Percentiles rank a stretch among this genome's conserved stretches.
Evolutionary conservation across 2,329 filamentous ascomycete species (phyloP).

Genomic region (Ceratocystis alfenasii): DNA sequence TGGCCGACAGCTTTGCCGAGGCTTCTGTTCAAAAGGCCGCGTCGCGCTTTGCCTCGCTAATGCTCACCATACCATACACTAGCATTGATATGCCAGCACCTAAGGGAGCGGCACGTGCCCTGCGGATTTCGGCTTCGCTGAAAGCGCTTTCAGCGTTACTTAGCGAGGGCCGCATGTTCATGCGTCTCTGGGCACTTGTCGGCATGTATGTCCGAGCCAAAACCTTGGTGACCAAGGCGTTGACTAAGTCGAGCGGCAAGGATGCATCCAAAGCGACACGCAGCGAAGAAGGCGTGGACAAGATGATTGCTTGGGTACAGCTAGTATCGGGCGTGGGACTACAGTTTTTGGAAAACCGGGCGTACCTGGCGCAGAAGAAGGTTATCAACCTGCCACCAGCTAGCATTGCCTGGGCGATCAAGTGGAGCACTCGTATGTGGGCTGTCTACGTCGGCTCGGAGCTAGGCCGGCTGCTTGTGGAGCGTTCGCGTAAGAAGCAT

Average conservation of each 20-base stretch:
- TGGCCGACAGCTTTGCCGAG: conserved; percentile 42
- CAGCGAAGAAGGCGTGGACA: conserved; percentile 32
- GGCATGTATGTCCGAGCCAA: conserved; percentile 59
- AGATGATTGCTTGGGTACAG: conserved; percentile 51
- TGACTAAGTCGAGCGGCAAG: conserved; percentile 21
- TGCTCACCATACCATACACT: conserved; percentile 40
- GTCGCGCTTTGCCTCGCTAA: conserved; percentile 41
- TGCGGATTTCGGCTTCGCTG: conserved; percentile 33
- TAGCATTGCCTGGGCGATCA: conserved; percentile 48
- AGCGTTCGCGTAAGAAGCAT: conserved; percentile 33
- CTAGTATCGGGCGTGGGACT: conserved; percentile 56
- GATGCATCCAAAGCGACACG: conserved; percentile 23
- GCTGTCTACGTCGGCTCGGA: conserved; percentile 65
- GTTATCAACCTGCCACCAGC: conserved; percentile 49
- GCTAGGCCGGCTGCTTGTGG: conserved; percentile 49
- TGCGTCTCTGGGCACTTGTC: conserved; percentile 64
- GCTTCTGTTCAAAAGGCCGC: conserved; percentile 45
- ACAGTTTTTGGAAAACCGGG: conserved; percentile 73
- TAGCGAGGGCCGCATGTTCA: conserved; percentile 58
- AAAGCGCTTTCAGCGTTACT: conserved; percentile 53
- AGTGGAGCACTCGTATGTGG: conserved; percentile 73
- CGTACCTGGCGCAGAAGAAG: conserved; percentile 63
- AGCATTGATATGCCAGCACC: conserved; percentile 32
- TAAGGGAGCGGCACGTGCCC: conserved; percentile 22
- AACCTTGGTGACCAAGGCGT: conserved; percentile 32